Conservation (phyloP, 148 eudicot species). For the Rhododendron ferrugineum region DNA sequence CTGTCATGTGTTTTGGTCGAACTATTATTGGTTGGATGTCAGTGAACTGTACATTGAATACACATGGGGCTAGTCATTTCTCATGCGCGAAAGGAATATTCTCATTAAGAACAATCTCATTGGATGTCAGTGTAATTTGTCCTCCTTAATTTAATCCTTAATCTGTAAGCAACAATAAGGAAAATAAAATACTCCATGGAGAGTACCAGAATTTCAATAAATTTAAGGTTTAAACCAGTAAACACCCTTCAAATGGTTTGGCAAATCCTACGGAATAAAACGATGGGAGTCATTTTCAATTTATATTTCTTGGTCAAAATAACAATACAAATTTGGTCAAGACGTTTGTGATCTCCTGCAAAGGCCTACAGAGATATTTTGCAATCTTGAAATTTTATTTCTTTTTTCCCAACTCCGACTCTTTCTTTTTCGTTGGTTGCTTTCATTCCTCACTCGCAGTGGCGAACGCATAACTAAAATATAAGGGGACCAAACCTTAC, state of each 20-base stretch:
- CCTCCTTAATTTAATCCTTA: too few relatives aligned
- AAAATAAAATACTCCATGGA: too few relatives aligned
- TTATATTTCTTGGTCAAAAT: background rate
- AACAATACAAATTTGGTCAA: too few relatives aligned
- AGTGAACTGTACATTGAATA: background rate
- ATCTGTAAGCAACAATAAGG: background rate
- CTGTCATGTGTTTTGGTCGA: background rate
- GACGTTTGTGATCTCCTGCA: background rate
- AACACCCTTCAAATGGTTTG: background rate
- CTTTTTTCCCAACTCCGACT: background rate
- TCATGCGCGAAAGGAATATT: background rate
- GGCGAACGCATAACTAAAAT: background rate
- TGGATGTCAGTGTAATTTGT: background rate
- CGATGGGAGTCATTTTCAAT: background rate
- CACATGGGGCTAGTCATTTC: background rate
- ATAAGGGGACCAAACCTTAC: background rate
- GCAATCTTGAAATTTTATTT: background rate
- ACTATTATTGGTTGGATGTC: background rate
- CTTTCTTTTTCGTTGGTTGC: background rate
- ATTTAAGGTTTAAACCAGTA: background rate
- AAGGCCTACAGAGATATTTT: background rate
- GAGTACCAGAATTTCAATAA: too few relatives aligned
- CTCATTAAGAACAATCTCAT: background rate
- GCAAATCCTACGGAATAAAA: background rate
- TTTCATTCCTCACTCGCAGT: background rate